Conservation (phyloP, 495 filamentous ascomycete genomes). For the Astrothelium subdiscretum region DNA sequence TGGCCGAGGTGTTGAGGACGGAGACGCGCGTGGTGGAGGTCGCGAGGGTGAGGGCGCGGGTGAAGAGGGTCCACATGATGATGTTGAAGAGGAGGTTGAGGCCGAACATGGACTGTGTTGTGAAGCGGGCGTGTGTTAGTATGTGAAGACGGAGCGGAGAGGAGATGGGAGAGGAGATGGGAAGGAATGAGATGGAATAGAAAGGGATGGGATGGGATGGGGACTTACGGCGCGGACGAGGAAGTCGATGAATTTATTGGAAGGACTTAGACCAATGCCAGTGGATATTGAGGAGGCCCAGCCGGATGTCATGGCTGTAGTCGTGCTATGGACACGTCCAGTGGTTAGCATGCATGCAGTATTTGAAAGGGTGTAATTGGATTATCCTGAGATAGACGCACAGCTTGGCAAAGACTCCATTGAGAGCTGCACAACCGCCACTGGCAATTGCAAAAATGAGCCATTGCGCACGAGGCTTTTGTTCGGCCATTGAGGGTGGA, state of each 20-base stretch:
- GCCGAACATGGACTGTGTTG: conserved; percentile 72
- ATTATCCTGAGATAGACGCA: conserved; percentile 40
- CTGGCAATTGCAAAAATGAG: conserved; percentile 71
- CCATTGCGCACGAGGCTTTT: conserved; percentile 39
- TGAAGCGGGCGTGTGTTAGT: not conserved
- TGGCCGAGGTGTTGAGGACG: conserved; percentile 84
- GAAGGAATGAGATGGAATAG: not conserved
- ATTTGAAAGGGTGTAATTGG: not conserved
- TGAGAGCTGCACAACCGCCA: conserved; percentile 83
- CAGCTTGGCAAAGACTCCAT: conserved; percentile 95
- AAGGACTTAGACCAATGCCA: conserved; percentile 43
- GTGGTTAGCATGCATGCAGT: not conserved
- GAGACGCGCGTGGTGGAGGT: conserved; percentile 81
- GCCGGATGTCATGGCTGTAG: conserved; percentile 64
- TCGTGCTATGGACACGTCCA: conserved; percentile 47
- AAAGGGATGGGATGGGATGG: not conserved
- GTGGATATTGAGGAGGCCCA: conserved; percentile 54
- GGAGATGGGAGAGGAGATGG: not conserved
- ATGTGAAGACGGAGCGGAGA: not conserved
- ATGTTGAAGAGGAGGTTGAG: conserved; percentile 84
- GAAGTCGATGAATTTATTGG: conserved; percentile 48
- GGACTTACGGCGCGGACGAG: conserved; percentile 51
- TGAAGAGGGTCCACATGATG: conserved; percentile 90
- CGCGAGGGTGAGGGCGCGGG: conserved; percentile 68
- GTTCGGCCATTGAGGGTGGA: not conserved